Conservation (phyloP, 139 green algal species). For the Volvox africanus region DNA sequence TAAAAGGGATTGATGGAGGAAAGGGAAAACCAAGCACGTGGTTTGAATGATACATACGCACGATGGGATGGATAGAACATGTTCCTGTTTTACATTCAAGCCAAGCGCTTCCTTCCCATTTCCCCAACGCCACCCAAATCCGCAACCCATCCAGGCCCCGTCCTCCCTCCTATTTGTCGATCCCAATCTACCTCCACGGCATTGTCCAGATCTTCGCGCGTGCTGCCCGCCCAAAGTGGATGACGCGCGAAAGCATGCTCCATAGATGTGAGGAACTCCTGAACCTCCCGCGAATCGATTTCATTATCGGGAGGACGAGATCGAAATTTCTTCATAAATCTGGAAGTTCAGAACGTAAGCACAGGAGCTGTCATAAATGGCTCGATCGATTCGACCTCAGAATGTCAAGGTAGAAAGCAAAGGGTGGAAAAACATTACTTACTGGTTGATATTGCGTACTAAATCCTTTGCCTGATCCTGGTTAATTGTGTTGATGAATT, state of each 20-base stretch:
- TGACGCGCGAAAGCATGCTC: conserved; percentile 86
- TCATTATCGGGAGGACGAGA: conserved; percentile 44
- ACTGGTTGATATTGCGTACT: conserved; percentile 91
- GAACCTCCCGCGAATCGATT: conserved; percentile 59
- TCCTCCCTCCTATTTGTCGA: no score
- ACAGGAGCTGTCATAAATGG: no score
- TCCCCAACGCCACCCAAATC: no score
- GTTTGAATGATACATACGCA: no score
- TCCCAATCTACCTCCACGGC: conserved; percentile 75
- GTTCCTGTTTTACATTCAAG: no score
- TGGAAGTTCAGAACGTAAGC: conserved; percentile 13
- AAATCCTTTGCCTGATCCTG: conserved; percentile 79
- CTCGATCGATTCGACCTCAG: no score
- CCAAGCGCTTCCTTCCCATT: no score
- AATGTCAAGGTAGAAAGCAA: no score
- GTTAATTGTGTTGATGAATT: conserved; percentile 66
- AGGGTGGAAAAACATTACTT: neutral
- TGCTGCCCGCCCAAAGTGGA: conserved; percentile 82
- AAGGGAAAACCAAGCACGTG: no score
- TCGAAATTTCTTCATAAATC: conserved; percentile 73
- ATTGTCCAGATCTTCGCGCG: conserved; percentile 76
- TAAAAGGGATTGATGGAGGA: no score
- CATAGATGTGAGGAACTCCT: conserved; percentile 87
- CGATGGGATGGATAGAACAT: no score
- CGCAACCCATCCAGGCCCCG: no score